A percentile compares a stretch with the other conserved stretches of the same genome.
phyloP scores from a whole-genome alignment of 345 rosid genomes.

The Geranium rotundifolium region DNA sequence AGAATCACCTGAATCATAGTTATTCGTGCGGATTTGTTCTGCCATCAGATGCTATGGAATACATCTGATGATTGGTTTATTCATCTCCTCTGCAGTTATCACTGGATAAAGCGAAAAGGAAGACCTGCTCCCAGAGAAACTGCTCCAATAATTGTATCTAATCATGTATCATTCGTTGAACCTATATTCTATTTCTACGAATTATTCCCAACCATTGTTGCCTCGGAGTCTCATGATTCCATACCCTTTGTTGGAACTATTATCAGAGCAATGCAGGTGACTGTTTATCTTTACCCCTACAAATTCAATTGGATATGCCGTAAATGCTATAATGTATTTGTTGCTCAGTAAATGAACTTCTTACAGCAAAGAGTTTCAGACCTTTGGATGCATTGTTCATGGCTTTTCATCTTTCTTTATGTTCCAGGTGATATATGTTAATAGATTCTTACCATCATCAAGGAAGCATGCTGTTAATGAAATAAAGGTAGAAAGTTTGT shows the following conservation, averaged over 20 bases:
- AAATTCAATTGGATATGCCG: no score
- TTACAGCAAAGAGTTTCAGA: no score
- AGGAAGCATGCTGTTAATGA: conserved; percentile 82
- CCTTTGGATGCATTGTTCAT: no score
- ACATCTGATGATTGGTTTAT: no score
- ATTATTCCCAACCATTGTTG: conserved; percentile 86
- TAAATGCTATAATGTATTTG: no score
- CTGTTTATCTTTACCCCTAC: no score
- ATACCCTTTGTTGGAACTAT: conserved; percentile 93
- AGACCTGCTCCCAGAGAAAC: conserved; percentile 75
- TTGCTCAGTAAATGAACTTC: no score
- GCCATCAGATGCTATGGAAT: no score
- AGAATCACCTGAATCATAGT: no score
- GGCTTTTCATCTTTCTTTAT: no score
- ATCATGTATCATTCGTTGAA: conserved; percentile 82
- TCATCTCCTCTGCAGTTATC: conserved; percentile 45
- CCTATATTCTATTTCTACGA: conserved; percentile 94
- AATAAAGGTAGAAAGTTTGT: conserved; percentile 75
- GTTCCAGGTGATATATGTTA: conserved; percentile 85
- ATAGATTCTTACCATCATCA: conserved; percentile 72
- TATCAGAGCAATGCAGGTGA: conserved; percentile 97
- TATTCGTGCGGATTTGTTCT: no score
- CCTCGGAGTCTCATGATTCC: conserved; percentile 84
- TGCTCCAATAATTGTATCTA: conserved; percentile 89
- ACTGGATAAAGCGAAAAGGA: conserved; percentile 89